Base-by-base conservation (phyloP, 805 yeast genomes). In the Millerozyma acaciae region DNA sequence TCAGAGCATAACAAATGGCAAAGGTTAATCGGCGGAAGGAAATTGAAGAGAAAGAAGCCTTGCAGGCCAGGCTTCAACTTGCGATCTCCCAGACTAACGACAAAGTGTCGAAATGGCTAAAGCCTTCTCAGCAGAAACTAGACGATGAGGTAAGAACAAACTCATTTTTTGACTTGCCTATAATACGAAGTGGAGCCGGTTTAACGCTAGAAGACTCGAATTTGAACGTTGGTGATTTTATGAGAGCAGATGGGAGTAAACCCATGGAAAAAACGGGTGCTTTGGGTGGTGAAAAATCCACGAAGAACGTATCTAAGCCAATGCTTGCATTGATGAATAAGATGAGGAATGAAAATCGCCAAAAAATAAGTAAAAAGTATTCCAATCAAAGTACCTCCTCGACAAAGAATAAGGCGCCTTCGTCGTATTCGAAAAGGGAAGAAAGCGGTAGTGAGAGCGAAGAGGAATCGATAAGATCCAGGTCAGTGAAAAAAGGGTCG, bases 11-110 rank as follows among this genome's bases (percentile, higher is more conserved):
- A 10, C 22, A 6, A 20, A 35, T 37, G 36, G 29, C 42, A n/a
- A 40, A 33, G 27, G 34, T 23, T 32, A 46, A 47, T 38, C 49
- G 66, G 34, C 43, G 74, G 23, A 53, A 65, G 24, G 75, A 71
- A 29, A 70, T 72, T 24, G 62, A 68, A 40, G 49, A 57, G 26
- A 73, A 73, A 41, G 70, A 73, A 37, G 64, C 62, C 18, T 53
- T 75, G 4, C 78, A 70, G 38, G 61, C 73, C 10, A 56, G 57
- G 34, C 65, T 74, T 41, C 75, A 69, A 44, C 53, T 68, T 5
- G 66, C 71, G 4, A 48, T 74, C 5, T 42, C 62, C 3, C 55
- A 56, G 19, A 62, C 60, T 12, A 65, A 61, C 36, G 39, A 48
- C 6, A 55, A 50, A 23, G 65, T 66, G 1, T 30, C 53, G 21